Conservation (phyloP, 352 stramenopile species). For the Phytophthora fragariae region DNA sequence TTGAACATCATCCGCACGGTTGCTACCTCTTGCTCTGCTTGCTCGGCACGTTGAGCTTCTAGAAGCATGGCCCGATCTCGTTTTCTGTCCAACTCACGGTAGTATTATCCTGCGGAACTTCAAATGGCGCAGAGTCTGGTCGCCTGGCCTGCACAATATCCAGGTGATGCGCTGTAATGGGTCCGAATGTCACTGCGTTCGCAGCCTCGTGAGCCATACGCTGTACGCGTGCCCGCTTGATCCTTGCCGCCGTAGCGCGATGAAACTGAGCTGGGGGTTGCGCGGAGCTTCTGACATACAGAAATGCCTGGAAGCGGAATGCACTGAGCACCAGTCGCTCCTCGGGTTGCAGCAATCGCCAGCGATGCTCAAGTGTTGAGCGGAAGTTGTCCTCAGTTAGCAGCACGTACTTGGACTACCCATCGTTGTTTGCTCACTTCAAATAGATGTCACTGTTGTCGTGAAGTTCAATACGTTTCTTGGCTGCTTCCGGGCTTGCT, state of each 20-base stretch:
- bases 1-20: not conserved
- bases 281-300: not conserved
- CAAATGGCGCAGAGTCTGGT: not conserved
- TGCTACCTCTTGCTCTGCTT: not conserved
- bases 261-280: constrained; percentile 13
- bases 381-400: not conserved
- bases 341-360: not conserved
- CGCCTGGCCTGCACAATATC: constrained; percentile 5
- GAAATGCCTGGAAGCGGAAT: constrained; percentile 10
- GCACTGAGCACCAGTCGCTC: not conserved
- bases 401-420: constrained; percentile 2
- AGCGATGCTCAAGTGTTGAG: constrained; percentile 3
- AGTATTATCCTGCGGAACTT: constrained; percentile 13
- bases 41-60: not conserved
- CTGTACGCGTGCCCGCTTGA: constrained; percentile 6
- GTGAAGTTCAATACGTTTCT: not conserved
- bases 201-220: constrained; percentile 5
- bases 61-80: not conserved
- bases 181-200: not conserved
- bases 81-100: constrained; percentile 8
- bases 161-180: constrained; percentile 12
- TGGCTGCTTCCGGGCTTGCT: not conserved
- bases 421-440: constrained; percentile 8
- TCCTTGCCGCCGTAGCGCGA: not conserved
- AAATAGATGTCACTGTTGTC: constrained; percentile 4